phyloP scores from a whole-genome alignment of 345 rosid genomes.

The Syzygium jambos region DNA sequence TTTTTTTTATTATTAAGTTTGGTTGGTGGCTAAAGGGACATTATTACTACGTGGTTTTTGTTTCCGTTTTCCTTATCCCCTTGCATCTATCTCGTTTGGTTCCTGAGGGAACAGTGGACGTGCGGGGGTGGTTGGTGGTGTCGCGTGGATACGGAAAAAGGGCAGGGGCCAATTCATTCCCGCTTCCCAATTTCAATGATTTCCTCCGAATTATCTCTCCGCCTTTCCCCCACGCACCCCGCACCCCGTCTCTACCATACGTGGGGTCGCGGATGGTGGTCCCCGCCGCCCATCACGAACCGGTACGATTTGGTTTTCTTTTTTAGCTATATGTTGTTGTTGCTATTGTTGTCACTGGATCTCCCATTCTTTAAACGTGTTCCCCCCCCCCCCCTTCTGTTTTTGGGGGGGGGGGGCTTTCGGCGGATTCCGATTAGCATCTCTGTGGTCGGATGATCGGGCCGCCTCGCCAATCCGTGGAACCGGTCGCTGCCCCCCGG shows the following conservation, averaged over 20 bases:
- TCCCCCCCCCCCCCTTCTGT: no score
- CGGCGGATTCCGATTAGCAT: background rate
- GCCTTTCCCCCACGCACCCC: accelerated
- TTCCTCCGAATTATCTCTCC: background rate
- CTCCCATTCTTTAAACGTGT: background rate
- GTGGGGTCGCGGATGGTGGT: background rate
- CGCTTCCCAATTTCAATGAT: background rate
- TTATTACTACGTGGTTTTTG: background rate
- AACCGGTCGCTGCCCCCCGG: background rate
- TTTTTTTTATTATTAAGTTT: no score
- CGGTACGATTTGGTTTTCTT: background rate
- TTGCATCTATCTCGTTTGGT: no score
- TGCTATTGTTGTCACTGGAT: background rate
- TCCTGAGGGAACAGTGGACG: no score
- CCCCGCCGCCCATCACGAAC: background rate
- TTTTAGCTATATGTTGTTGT: no score
- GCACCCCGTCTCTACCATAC: background rate
- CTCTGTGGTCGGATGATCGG: background rate
- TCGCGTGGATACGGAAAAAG: background rate
- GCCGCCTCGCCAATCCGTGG: background rate
- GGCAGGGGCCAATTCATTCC: background rate
- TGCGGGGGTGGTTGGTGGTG: background rate
- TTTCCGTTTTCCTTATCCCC: no score
- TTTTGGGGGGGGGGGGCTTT: no score
- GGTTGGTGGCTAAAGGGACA: background rate